These are phyloP conservation scores for Didymella keratinophila DNA, from an alignment of 2,329 filamentous ascomycete genomes.

Conservation along the genomic window DNA sequence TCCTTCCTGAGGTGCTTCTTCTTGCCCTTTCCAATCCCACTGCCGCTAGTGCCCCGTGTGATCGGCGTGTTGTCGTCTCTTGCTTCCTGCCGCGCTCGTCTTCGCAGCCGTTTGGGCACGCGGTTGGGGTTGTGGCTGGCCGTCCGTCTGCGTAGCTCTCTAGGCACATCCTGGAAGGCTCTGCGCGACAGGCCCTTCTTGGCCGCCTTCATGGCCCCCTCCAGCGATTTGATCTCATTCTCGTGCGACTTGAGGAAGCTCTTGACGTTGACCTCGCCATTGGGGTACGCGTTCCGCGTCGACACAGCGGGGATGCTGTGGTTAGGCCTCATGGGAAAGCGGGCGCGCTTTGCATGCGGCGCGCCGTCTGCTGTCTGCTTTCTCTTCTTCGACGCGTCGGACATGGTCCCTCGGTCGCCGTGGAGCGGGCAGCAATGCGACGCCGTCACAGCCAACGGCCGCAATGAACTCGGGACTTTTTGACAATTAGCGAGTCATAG, in stretches of 20 bases:
- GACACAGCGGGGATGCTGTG: constrained; percentile 41
- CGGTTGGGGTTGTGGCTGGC: constrained; percentile 95
- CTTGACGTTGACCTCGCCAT: constrained; percentile 84
- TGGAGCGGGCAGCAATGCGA: constrained; percentile 17
- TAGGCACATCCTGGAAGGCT: constrained; percentile 90
- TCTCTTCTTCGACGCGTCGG: constrained; percentile 35
- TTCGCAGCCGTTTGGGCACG: constrained; percentile 79
- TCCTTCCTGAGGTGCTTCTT: constrained; percentile 71
- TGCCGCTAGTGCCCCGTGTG: constrained; percentile 70
- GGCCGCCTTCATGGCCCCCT: constrained; percentile 79
- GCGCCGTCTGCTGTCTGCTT: constrained; percentile 28
- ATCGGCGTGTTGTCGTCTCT: constrained; percentile 88
- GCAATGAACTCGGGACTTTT: constrained; percentile 5
- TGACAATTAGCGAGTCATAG: constrained; percentile 21
- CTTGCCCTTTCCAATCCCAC: constrained; percentile 57
- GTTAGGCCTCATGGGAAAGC: constrained; percentile 37
- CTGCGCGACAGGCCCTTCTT: constrained; percentile 70
- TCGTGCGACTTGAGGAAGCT: constrained; percentile 85
- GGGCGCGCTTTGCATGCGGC: constrained; percentile 33
- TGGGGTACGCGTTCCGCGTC: constrained; percentile 62
- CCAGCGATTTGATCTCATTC: constrained; percentile 86
- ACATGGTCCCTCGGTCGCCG: constrained; percentile 19
- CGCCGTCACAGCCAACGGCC: constrained; percentile 26
- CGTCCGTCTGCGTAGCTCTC: constrained; percentile 82
- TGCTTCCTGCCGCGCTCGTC: constrained; percentile 77